phyloP scores from a whole-genome alignment of 257 asterid genomes.

The Rubia yunnanensis region DNA sequence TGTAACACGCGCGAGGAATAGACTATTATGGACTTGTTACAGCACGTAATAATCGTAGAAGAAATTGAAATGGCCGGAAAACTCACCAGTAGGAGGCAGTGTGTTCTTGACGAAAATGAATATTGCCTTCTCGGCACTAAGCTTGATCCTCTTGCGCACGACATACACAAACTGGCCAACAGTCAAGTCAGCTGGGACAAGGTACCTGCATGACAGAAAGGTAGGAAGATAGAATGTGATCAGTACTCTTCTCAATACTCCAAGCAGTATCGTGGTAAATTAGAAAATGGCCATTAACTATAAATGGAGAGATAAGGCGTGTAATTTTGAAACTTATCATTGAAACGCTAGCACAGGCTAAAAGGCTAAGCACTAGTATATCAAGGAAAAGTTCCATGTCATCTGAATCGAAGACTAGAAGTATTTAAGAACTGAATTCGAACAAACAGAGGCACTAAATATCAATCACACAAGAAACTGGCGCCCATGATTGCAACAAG shows the following conservation, averaged over 20 bases:
- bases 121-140: conserved; percentile 61
- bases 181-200: conserved; percentile 61
- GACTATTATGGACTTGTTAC: background rate
- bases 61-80: background rate
- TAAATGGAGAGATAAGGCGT: background rate
- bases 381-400: background rate
- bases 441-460: background rate
- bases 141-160: conserved; percentile 63
- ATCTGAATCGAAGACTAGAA: background rate
- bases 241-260: background rate
- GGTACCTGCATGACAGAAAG: conserved; percentile 37
- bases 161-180: conserved; percentile 80
- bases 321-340: background rate
- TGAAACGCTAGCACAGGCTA: background rate
- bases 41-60: background rate
- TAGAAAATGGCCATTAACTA: background rate
- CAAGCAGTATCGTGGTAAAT: background rate
- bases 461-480: background rate
- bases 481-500: background rate
- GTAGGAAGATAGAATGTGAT: background rate
- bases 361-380: background rate
- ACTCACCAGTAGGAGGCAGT: conserved; percentile 62
- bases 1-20: conserved; percentile 14
- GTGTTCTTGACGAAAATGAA: conserved; percentile 53
- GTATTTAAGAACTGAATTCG: background rate